Conservation (phyloP, 768 basidiomycete species). For the Porphyrellus cyaneotinctus region DNA sequence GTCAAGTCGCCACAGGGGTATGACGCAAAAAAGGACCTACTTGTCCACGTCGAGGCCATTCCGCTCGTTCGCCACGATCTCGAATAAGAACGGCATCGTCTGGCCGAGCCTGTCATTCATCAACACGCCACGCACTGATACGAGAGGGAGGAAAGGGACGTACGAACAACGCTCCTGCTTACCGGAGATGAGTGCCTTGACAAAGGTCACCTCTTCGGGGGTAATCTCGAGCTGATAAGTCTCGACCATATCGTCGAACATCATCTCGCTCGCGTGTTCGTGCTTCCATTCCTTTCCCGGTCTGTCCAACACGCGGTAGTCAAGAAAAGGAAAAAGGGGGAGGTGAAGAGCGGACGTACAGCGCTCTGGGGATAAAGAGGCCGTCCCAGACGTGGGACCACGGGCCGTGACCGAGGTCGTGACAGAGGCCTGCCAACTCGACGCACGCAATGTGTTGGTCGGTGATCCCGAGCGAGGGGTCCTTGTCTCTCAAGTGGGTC, state of each 20-base stretch:
- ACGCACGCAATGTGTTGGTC: slow-evolving; percentile 73
- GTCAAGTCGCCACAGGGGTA: slow-evolving; percentile 1
- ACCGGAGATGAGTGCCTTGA: slow-evolving; percentile 79
- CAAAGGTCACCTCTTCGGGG: slow-evolving; percentile 48
- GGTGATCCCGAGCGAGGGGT: slow-evolving; percentile 62
- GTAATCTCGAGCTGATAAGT: slow-evolving; percentile 51
- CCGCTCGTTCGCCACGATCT: slow-evolving; percentile 77
- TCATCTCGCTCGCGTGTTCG: slow-evolving; percentile 77
- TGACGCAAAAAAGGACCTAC: slow-evolving; percentile 32
- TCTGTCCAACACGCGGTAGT: slow-evolving; percentile 25
- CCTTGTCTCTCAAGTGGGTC: slow-evolving; percentile 49
- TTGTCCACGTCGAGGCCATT: slow-evolving; percentile 89
- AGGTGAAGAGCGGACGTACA: slow-evolving; percentile 42
- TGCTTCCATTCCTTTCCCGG: slow-evolving; percentile 59
- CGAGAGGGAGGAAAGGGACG: slow-evolving; percentile 17
- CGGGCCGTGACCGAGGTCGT: slow-evolving; percentile 83
- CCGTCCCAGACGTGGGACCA: slow-evolving; percentile 85
- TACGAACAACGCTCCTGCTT: slow-evolving; percentile 49
- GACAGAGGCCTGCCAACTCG: slow-evolving; percentile 76
- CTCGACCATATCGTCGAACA: slow-evolving; percentile 67
- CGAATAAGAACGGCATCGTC: slow-evolving; percentile 74
- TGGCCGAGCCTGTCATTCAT: slow-evolving; percentile 22
- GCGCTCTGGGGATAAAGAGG: slow-evolving; percentile 60
- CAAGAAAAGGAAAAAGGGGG: too few relatives aligned
- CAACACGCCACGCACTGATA: background rate